Conservation (phyloP, 257 asterid species). For the Solanum raphanifolium region DNA sequence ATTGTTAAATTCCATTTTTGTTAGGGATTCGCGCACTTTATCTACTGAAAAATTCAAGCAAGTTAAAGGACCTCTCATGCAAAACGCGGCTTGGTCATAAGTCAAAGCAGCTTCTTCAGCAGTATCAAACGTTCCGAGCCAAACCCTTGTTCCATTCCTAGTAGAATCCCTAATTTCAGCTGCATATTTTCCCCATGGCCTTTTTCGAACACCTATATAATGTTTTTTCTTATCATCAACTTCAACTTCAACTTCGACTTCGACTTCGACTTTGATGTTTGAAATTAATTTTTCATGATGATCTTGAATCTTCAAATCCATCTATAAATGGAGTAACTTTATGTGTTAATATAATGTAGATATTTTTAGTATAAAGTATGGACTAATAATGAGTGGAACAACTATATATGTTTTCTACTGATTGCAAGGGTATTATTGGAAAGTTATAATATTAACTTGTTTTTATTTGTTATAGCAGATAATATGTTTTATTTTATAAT, state of each 20-base stretch:
- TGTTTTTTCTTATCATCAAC: not conserved
- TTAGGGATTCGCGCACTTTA: not conserved
- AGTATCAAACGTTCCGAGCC: slow-evolving; percentile 8
- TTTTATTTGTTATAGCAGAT: not conserved
- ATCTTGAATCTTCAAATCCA: not conserved
- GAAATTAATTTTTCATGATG: not conserved
- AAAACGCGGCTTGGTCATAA: slow-evolving; percentile 11
- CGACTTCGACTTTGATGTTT: not conserved
- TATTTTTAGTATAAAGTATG: not conserved
- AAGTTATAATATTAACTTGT: not conserved
- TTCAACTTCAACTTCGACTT: not conserved
- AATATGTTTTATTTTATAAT: not conserved
- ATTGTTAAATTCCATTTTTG: not conserved
- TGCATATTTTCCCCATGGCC: slow-evolving; percentile 13
- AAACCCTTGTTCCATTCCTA: slow-evolving; percentile 4
- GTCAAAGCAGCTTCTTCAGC: slow-evolving; percentile 7
- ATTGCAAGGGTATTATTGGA: not conserved
- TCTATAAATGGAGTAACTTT: not conserved
- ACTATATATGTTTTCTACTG: not conserved
- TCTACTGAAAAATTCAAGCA: not conserved
- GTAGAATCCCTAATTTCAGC: slow-evolving; percentile 13
- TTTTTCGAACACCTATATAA: slow-evolving; percentile 7
- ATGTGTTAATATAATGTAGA: not conserved
- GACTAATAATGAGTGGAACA: not conserved
- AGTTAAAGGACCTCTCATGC: slow-evolving; percentile 2